Percentiles rank a stretch among this genome's conserved stretches.
phyloP scores from a whole-genome alignment of 306 rosid genomes.

The Castanea crenata region DNA sequence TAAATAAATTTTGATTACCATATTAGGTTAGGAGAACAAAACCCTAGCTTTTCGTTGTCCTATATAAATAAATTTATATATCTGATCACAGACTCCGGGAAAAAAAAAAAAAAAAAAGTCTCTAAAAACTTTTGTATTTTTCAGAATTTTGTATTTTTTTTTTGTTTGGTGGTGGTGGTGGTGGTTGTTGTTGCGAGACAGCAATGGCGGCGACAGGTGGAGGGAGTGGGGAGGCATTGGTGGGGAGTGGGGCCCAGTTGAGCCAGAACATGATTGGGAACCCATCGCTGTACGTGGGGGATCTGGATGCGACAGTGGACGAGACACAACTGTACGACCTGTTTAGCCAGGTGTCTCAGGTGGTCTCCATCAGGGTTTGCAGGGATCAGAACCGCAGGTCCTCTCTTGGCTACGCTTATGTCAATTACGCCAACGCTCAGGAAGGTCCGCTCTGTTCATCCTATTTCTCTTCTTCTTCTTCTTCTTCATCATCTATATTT shows the following conservation, averaged over 20 bases:
- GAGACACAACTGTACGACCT: constrained; percentile 70
- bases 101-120: too few species aligned
- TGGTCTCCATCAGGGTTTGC: constrained; percentile 73
- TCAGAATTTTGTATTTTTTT: not conserved
- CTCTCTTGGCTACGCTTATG: constrained; percentile 91
- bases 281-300: constrained; percentile 74
- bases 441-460: constrained; percentile 46
- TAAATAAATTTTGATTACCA: not conserved
- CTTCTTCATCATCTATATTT: not conserved
- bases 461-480: not conserved
- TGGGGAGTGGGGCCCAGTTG: constrained; percentile 15
- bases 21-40: not conserved
- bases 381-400: constrained; percentile 61
- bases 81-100: not conserved
- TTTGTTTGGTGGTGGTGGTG: not conserved
- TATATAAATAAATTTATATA: not conserved
- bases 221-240: not conserved
- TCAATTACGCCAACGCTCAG: constrained; percentile 51
- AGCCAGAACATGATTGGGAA: constrained; percentile 6
- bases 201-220: constrained; percentile 23
- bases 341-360: constrained; percentile 50
- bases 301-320: constrained; percentile 62
- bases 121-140: too few species aligned
- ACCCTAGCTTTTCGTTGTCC: not conserved
- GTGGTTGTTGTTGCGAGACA: not conserved